These are phyloP conservation scores for Asterophora lycoperdoides DNA, from an alignment of 768 basidiomycete genomes.

Conservation along the genomic window DNA sequence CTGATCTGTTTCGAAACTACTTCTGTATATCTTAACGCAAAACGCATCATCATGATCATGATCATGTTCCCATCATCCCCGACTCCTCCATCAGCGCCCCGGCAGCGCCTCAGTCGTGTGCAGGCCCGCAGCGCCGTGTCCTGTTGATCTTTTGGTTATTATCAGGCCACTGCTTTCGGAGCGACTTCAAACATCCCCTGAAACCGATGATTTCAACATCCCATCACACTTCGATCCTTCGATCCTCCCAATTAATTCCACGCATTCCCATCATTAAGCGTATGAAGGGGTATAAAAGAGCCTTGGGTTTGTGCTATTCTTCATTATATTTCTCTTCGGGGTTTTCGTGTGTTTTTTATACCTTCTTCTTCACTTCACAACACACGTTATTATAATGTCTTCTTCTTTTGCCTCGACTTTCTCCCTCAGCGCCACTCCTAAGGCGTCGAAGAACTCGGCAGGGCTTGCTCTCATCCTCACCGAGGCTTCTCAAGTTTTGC, in stretches of 20 bases:
- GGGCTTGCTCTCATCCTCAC: slow-evolving; percentile 15
- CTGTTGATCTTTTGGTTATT: not conserved
- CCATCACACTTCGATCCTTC: slow-evolving; percentile 4
- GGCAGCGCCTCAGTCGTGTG: too few relatives aligned
- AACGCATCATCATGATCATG: too few relatives aligned
- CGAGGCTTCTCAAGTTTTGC: not conserved
- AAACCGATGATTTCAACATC: slow-evolving; percentile 9
- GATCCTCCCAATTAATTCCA: not conserved
- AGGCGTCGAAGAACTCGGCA: slow-evolving; percentile 17
- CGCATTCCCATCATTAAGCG: slow-evolving; percentile 6
- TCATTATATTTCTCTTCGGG: not conserved
- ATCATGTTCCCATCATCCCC: too few relatives aligned
- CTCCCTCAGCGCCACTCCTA: slow-evolving; percentile 4
- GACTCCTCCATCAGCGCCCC: too few relatives aligned
- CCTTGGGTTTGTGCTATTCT: not conserved
- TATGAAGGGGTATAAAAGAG: slow-evolving; percentile 5
- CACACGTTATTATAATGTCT: slow-evolving; percentile 8
- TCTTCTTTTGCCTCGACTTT: slow-evolving; percentile 13
- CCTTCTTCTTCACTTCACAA: slow-evolving; percentile 1
- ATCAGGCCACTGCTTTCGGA: slow-evolving; percentile 1
- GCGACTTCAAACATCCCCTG: slow-evolving; percentile 13
- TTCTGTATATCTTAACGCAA: too few relatives aligned
- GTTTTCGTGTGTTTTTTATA: not conserved
- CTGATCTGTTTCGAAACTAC: too few relatives aligned
- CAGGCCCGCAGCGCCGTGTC: too few relatives aligned